Evolutionary conservation across 345 rosid species (phyloP).

Genomic region (Litchi chinensis): DNA sequence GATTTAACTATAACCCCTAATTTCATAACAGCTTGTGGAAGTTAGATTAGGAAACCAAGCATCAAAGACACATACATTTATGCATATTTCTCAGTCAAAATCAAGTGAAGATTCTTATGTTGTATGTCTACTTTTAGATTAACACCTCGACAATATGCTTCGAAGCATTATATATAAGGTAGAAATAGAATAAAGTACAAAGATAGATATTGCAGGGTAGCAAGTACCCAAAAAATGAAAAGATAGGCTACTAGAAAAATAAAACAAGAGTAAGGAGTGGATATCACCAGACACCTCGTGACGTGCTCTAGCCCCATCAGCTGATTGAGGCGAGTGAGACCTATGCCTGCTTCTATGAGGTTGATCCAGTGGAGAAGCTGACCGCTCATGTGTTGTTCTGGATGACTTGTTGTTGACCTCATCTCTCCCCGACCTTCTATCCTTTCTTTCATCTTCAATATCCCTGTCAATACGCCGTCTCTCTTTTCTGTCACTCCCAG

Average conservation of each 20-base stretch:
- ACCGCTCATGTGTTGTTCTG: conserved; percentile 46
- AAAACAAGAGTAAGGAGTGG: conserved; percentile 25
- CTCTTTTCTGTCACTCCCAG: conserved; percentile 49
- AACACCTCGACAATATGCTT: background rate
- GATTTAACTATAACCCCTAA: background rate
- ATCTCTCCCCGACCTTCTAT: conserved; percentile 57
- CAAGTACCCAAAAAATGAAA: conserved; percentile 6
- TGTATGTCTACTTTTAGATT: background rate
- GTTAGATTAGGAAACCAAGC: background rate
- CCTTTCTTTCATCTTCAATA: conserved; percentile 49
- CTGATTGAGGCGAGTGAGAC: conserved; percentile 55
- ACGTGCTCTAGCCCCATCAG: conserved; percentile 42
- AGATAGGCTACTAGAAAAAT: background rate
- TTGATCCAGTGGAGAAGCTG: conserved; percentile 59
- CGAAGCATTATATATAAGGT: background rate
- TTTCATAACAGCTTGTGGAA: background rate
- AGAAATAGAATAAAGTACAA: no score
- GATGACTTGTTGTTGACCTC: conserved; percentile 51
- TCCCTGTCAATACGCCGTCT: conserved; percentile 45
- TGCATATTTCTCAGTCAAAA: background rate
- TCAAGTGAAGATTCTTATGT: background rate
- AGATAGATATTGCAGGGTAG: background rate
- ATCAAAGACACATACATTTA: background rate
- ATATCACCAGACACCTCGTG: conserved; percentile 71
- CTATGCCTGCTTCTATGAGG: conserved; percentile 54